These are phyloP conservation scores for Mycena sanguinolenta DNA, from an alignment of 768 basidiomycete species.

Conservation along the genomic window DNA sequence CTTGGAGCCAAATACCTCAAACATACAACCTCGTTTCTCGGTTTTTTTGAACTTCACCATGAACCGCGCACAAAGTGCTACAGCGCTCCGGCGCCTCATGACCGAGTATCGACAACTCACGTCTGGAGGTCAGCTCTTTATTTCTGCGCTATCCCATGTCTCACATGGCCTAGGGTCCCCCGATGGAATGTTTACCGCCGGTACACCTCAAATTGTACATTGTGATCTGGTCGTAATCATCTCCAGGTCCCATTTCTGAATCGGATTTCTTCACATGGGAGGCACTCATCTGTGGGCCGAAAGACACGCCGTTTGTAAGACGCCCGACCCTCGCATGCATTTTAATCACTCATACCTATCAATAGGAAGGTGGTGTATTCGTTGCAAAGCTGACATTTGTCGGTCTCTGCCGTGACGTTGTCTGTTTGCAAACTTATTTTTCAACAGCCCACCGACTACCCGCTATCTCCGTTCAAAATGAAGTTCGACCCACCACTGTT, in stretches of 20 bases:
- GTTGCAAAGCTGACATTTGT: conserved; percentile 94
- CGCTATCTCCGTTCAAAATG: conserved; percentile 99
- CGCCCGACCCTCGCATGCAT: neutral
- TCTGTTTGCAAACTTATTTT: neutral
- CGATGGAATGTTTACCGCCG: conserved; percentile 97
- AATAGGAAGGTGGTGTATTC: conserved; percentile 94
- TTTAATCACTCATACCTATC: conserved; percentile 18
- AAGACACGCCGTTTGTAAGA: conserved; percentile 93
- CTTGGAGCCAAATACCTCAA: too few species aligned
- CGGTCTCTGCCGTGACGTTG: conserved; percentile 55
- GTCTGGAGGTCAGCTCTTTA: conserved; percentile 68
- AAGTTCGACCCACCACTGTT: conserved; percentile 97
- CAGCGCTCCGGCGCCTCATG: conserved; percentile 90
- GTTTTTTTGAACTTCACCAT: too few species aligned
- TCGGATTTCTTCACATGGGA: conserved; percentile 98
- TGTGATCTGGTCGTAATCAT: conserved; percentile 12
- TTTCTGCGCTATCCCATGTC: neutral
- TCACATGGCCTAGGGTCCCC: conserved; percentile 70
- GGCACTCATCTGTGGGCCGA: conserved; percentile 92
- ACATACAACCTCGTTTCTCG: too few species aligned
- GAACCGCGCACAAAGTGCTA: conserved; percentile 72
- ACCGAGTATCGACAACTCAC: conserved; percentile 92
- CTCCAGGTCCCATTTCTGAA: conserved; percentile 86
- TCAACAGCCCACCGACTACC: conserved; percentile 89
- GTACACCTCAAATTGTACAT: conserved; percentile 47